A percentile compares a stretch with the other conserved stretches of the same genome.
Conservation (phyloP, 805 yeast species). For the Starmerella floricola region DNA sequence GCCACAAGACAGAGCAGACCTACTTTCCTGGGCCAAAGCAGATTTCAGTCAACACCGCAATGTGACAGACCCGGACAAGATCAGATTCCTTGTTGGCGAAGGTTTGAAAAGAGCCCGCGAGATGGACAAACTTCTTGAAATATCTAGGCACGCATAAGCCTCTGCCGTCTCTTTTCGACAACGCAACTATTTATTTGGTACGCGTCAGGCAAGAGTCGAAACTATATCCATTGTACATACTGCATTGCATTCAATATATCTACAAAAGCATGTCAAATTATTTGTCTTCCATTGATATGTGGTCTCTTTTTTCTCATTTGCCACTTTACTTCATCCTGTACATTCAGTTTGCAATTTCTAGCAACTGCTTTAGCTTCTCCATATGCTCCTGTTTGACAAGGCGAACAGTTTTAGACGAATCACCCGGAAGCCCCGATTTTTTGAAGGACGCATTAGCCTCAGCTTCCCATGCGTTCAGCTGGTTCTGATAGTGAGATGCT, state of each 20-base stretch:
- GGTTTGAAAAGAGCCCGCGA: conserved; percentile 29
- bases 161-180: too few relatives aligned
- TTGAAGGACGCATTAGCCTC: neutral
- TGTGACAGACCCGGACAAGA: conserved; percentile 26
- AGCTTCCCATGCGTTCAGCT: neutral
- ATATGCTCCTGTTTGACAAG: conserved; percentile 6
- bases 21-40: conserved; percentile 28
- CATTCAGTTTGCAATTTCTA: neutral
- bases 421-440: neutral
- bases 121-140: conserved; percentile 23
- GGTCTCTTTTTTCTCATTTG: neutral
- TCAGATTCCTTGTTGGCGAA: conserved; percentile 26
- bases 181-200: too few relatives aligned
- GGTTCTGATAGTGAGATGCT: neutral
- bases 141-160: neutral
- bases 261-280: neutral
- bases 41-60: conserved; percentile 26
- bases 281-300: too few relatives aligned
- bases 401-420: neutral
- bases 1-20: conserved; percentile 22
- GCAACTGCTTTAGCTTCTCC: neutral
- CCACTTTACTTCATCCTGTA: neutral
- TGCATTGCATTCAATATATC: too few relatives aligned
- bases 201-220: too few relatives aligned
- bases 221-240: too few relatives aligned